These are phyloP conservation scores for Mycena floridula DNA, from an alignment of 768 basidiomycete species.

Conservation along the genomic window DNA sequence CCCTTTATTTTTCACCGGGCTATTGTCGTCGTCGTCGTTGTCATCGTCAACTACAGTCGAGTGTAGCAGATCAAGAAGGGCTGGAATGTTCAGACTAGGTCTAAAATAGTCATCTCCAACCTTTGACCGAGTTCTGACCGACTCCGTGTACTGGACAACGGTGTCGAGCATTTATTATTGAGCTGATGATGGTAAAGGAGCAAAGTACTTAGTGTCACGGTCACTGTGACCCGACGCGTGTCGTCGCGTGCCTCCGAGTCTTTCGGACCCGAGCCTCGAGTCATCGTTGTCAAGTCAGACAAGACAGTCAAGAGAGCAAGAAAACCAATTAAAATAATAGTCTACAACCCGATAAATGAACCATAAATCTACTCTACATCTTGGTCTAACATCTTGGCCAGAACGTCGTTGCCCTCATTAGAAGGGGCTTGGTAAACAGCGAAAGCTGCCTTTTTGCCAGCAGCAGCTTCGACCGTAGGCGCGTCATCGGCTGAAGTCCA, in stretches of 20 bases:
- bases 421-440: slow-evolving; percentile 70
- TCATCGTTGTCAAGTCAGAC: no score
- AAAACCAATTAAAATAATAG: no score
- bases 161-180: neutral
- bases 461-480: slow-evolving; percentile 9
- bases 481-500: slow-evolving; percentile 51
- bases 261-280: no score
- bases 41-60: slow-evolving; percentile 4
- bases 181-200: no score
- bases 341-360: no score
- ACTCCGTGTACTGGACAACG: neutral
- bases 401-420: slow-evolving; percentile 58
- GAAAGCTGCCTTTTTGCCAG: slow-evolving; percentile 51
- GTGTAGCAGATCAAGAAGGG: slow-evolving; percentile 16
- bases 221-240: no score
- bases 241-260: no score
- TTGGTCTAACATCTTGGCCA: slow-evolving; percentile 65
- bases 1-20: slow-evolving; percentile 6
- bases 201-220: no score
- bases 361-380: slow-evolving; percentile 20
- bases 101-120: neutral
- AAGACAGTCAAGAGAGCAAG: no score
- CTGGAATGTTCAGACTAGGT: slow-evolving; percentile 20
- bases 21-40: slow-evolving; percentile 9
- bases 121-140: neutral